Base-by-base conservation (phyloP, 2,329 filamentous ascomycete species). In the Epichloe sp. region DNA sequence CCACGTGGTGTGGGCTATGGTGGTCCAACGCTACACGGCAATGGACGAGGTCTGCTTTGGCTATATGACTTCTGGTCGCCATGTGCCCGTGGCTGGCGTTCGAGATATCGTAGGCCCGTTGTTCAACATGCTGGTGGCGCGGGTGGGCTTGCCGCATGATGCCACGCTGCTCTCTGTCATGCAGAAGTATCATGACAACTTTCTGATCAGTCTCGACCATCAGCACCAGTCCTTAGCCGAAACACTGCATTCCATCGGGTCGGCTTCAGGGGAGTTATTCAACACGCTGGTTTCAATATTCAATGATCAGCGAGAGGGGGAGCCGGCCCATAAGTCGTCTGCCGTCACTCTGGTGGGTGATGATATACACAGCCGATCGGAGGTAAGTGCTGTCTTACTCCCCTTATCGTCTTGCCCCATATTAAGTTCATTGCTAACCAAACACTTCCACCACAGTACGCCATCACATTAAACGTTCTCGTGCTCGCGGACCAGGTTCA, bases 21-120 rank as follows among this genome's bases (percentile, higher is more conserved):
- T 76, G 0, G 58, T 80, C 3, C 66, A 70, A 3, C 63, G 61
- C 4, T 77, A 76, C 54, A 74, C 75, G 1, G 69, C 68, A 0
- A 62, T 65, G 1, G 63, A 65, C 3, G 71, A 76, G 41, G 68
- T 78, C 0, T 74, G 71, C 31, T 80, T 79, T 52, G 77, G 77
- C 1, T 75, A 78, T 52, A 68, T 78, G 0, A 60, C 75, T 3
- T 75, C 74, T 0, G 77, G 77, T 1, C 67, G 78, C 11, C 76
- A 80, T 53, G 66, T 72, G 4, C 68, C 73, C 1, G 63, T 80
- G 1, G 62, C 67, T 2, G 68, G 70, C 1, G 71, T 79, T 12
- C 65, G 73, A 3, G 64, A 71, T 3, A 69, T 75, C 2, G 68
- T 75, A 11, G 77, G 77, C 0, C 67, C 70, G 6, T 74, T 78